Percentiles rank a stretch among this genome's conserved stretches.
These are phyloP conservation scores for Diutina pseudorugosa DNA, from an alignment of 1,139 yeast genomes.

Conservation along the genomic window DNA sequence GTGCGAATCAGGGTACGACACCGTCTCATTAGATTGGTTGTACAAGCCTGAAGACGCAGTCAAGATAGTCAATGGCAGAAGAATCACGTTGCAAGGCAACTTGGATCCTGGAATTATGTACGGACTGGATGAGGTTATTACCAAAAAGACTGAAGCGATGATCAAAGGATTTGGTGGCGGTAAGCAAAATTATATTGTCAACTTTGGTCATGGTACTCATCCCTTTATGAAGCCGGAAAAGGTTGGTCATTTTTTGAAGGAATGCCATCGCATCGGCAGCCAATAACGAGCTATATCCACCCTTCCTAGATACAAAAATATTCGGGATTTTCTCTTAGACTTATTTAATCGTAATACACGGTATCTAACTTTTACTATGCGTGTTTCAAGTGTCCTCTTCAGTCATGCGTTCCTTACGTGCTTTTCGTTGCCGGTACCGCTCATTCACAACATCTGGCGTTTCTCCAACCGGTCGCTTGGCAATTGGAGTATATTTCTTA, in stretches of 20 bases:
- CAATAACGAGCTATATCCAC: neutral
- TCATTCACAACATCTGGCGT: slow-evolving; percentile 56
- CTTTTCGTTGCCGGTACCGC: slow-evolving; percentile 40
- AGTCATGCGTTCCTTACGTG: slow-evolving; percentile 6
- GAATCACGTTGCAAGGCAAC: slow-evolving; percentile 85
- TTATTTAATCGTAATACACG: no score
- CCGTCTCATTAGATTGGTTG: slow-evolving; percentile 87
- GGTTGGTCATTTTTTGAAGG: slow-evolving; percentile 71
- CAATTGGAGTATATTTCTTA: slow-evolving; percentile 45
- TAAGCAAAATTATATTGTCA: slow-evolving; percentile 78
- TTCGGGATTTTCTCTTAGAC: neutral
- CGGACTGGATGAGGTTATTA: slow-evolving; percentile 73
- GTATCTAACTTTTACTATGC: no score
- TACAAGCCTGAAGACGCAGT: slow-evolving; percentile 82
- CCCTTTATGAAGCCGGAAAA: slow-evolving; percentile 94
- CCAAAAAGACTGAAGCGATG: slow-evolving; percentile 77
- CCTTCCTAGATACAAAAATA: no score
- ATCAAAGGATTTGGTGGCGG: slow-evolving; percentile 87
- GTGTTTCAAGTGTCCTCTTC: no score
- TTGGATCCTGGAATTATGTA: slow-evolving; percentile 91
- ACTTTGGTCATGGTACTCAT: slow-evolving; percentile 96
- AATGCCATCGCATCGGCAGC: slow-evolving; percentile 69
- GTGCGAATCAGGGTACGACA: slow-evolving; percentile 76
- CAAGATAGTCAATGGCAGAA: slow-evolving; percentile 58
- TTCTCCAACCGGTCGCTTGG: slow-evolving; percentile 47